phyloP scores from a whole-genome alignment of 2,329 filamentous ascomycete species.

The Meredithiella fracta region DNA sequence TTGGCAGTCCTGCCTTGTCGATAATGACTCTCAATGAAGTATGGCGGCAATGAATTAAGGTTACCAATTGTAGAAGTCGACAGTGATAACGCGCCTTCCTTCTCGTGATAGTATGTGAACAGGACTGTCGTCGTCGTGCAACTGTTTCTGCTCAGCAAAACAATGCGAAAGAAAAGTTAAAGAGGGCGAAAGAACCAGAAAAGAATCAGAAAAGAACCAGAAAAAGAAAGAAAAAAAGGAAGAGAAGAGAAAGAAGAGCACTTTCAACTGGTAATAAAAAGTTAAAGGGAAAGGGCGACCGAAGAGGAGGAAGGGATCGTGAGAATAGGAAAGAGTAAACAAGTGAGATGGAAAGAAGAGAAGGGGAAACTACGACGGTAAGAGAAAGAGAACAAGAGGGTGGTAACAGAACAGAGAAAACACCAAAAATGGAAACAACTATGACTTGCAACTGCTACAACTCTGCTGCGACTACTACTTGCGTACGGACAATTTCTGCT shows the following conservation, averaged over 20 bases:
- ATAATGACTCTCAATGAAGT: neutral
- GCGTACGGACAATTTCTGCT: no score
- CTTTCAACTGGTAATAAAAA: neutral
- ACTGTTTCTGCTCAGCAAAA: conserved; percentile 8
- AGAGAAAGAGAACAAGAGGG: no score
- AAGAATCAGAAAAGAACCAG: conserved; percentile 1
- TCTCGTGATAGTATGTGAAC: conserved; percentile 1
- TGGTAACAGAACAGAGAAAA: no score
- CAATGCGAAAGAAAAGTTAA: neutral
- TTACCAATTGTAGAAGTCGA: no score
- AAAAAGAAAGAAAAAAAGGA: neutral
- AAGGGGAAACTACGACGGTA: neutral
- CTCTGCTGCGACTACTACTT: no score
- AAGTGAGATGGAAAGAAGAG: neutral
- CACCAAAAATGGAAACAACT: no score
- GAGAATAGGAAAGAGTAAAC: neutral
- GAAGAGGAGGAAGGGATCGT: neutral
- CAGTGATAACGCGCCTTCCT: neutral
- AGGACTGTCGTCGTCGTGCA: neutral
- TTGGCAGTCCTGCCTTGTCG: no score
- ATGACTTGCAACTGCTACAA: no score
- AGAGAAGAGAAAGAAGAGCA: neutral
- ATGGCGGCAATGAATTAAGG: neutral
- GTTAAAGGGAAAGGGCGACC: neutral
- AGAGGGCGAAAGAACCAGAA: conserved; percentile 6